These are phyloP conservation scores for Piper betle DNA, from an alignment of 164 flowering plant genomes.

Conservation along the genomic window DNA sequence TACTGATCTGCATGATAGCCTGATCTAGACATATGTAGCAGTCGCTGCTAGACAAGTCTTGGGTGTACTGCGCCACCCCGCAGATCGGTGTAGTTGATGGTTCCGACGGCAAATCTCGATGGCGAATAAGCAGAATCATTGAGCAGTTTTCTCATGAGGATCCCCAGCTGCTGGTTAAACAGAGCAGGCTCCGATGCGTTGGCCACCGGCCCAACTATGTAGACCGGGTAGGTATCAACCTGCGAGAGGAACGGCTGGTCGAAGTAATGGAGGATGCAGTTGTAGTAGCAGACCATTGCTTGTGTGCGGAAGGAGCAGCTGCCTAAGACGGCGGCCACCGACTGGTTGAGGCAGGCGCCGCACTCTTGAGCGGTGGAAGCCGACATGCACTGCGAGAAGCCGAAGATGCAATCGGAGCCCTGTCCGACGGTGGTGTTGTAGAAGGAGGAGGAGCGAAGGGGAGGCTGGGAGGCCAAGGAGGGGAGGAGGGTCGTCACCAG, in stretches of 20 bases:
- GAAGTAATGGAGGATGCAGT: slow-evolving; percentile 13
- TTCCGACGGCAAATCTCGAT: slow-evolving; percentile 1
- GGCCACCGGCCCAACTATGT: too few species aligned
- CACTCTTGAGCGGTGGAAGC: background rate
- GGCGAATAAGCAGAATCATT: background rate
- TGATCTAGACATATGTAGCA: slow-evolving; percentile 1
- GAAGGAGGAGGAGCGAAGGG: background rate
- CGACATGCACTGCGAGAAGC: slow-evolving; percentile 8
- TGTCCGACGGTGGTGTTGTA: slow-evolving; percentile 4
- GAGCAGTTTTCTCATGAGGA: slow-evolving; percentile 3
- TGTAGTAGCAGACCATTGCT: slow-evolving; percentile 4
- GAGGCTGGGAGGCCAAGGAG: background rate
- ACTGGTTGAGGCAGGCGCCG: slow-evolving; percentile 4
- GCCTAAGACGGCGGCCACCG: background rate
- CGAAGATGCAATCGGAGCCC: slow-evolving; percentile 4
- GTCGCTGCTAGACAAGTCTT: slow-evolving; percentile 1
- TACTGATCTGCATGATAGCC: background rate
- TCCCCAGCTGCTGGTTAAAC: background rate
- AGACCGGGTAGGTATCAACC: background rate
- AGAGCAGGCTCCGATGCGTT: background rate
- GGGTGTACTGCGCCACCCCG: slow-evolving; percentile 9
- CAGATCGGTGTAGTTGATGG: too few species aligned
- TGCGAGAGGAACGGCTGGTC: background rate
- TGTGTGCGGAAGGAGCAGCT: slow-evolving; percentile 6
- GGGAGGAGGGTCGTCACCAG: slow-evolving; percentile 6